Evolutionary conservation across 129 eudicot genomes (phyloP).

Genomic region (Flaveria brownii): DNA sequence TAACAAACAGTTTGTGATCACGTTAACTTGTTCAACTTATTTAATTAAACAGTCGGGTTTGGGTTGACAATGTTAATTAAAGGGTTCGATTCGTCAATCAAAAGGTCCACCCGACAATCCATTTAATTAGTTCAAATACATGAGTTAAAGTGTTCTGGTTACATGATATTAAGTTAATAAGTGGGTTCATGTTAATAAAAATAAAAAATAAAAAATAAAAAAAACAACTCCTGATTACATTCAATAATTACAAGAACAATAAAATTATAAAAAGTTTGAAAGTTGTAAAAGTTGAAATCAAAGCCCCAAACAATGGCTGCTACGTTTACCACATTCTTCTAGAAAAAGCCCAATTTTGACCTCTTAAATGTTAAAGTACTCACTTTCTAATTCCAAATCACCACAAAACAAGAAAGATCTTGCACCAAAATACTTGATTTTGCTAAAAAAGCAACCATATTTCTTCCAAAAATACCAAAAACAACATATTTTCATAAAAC

Average conservation of each 20-base stretch:
- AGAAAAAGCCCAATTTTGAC: neutral
- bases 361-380: neutral
- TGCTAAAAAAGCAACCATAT: neutral
- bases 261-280: neutral
- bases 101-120: too few species aligned
- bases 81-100: too few species aligned
- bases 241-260: too few species aligned
- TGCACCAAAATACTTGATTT: neutral
- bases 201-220: too few species aligned
- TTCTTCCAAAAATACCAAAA: neutral
- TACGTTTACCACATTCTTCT: neutral
- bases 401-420: neutral
- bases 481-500: neutral
- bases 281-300: neutral
- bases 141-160: too few species aligned
- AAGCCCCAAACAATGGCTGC: neutral
- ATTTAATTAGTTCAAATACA: too few species aligned
- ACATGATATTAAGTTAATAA: too few species aligned
- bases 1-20: too few species aligned
- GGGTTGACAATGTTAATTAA: too few species aligned
- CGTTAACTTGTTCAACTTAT: neutral
- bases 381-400: neutral
- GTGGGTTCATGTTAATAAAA: too few species aligned
- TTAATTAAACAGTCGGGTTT: too few species aligned
- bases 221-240: too few species aligned